Percentiles rank a stretch among this genome's conserved stretches.
Evolutionary conservation across 1,284 basidiomycete species (phyloP).

Genomic region (Malassezia dermatis): DNA sequence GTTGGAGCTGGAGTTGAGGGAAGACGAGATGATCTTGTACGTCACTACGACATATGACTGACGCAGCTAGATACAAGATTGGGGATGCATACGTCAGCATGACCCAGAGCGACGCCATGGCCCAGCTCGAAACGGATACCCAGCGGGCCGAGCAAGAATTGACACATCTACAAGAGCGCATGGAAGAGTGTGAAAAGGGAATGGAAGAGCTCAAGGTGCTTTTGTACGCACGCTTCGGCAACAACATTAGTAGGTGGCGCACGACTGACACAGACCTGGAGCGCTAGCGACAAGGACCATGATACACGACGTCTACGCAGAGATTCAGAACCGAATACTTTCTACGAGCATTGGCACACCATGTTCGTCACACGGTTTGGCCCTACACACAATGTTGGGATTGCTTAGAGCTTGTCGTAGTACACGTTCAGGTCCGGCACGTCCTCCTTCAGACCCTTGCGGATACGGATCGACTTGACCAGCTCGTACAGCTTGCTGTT

Average conservation of each 20-base stretch:
- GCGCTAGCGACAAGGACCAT: background rate
- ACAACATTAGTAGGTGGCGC: conserved; percentile 59
- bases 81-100: conserved; percentile 82
- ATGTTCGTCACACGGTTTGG: background rate
- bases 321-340: background rate
- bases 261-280: conserved; percentile 1
- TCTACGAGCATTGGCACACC: background rate
- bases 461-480: conserved; percentile 68
- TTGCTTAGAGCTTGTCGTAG: conserved; percentile 30
- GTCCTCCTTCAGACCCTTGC: conserved; percentile 65
- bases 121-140: conserved; percentile 65
- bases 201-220: conserved; percentile 83
- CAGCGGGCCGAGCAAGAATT: conserved; percentile 58
- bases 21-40: conserved; percentile 47
- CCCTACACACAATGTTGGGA: background rate
- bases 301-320: background rate
- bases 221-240: conserved; percentile 84
- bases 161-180: conserved; percentile 54
- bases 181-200: conserved; percentile 64
- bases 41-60: background rate
- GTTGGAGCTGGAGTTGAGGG: conserved; percentile 76
- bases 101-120: conserved; percentile 60
- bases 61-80: conserved; percentile 58
- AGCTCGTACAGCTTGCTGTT: conserved; percentile 81
- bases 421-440: conserved; percentile 30